phyloP scores from a whole-genome alignment of 768 basidiomycete species.

The Rhizopogon sp. region DNA sequence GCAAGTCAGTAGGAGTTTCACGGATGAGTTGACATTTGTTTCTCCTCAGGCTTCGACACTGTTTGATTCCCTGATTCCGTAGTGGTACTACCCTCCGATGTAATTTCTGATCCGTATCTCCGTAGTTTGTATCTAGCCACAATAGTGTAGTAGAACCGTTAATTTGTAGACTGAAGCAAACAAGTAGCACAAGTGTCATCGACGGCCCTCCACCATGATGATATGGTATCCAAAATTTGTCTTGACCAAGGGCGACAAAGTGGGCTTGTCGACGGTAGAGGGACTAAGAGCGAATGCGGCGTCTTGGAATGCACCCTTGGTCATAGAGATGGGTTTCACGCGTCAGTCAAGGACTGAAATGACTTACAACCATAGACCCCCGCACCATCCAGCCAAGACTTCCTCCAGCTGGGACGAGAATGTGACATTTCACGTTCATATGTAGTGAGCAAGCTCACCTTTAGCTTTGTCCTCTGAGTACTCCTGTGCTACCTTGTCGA shows the following conservation, averaged over 20 bases:
- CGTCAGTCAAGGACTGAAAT: not conserved
- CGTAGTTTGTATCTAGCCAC: constrained; percentile 1
- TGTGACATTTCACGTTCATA: not conserved
- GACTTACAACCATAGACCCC: constrained; percentile 75
- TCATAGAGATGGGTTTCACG: constrained; percentile 2
- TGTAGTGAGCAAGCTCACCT: constrained; percentile 34
- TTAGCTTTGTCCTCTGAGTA: constrained; percentile 92
- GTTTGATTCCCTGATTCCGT: not conserved
- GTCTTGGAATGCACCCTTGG: constrained; percentile 72
- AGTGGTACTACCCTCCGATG: not conserved
- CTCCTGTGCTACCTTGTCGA: constrained; percentile 87
- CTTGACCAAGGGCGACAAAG: constrained; percentile 68
- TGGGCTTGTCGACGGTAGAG: constrained; percentile 77
- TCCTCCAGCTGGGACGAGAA: constrained; percentile 56
- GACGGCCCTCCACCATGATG: constrained; percentile 87
- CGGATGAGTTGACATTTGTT: not conserved
- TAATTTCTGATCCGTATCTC: constrained; percentile 3
- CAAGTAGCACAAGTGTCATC: constrained; percentile 26
- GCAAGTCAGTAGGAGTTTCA: constrained; percentile 40
- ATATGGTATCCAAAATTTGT: constrained; percentile 85
- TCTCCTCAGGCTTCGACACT: not conserved
- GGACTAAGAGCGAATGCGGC: constrained; percentile 80
- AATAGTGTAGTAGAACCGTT: not conserved
- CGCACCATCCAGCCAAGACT: constrained; percentile 84
- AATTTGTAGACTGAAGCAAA: constrained; percentile 1